Percentiles rank a stretch among this genome's conserved stretches.
These are phyloP conservation scores for Elsinoe fawcettii DNA, from an alignment of 2,329 filamentous ascomycete species.

Conservation along the genomic window DNA sequence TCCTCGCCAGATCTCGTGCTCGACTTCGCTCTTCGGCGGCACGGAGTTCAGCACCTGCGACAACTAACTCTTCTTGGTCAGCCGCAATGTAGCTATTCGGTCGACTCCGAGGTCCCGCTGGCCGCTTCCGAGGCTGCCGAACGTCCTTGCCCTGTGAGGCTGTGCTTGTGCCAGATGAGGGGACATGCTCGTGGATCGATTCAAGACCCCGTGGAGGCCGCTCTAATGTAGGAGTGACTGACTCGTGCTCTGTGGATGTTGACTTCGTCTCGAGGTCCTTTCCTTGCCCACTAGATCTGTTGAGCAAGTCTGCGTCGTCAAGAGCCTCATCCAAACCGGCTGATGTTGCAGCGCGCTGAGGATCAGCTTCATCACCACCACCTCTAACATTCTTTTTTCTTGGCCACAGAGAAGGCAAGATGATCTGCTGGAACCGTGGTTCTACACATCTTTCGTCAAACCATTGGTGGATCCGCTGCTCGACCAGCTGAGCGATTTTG, in stretches of 20 bases:
- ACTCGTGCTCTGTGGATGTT: not conserved
- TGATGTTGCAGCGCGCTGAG: conserved; percentile 28
- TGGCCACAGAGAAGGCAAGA: conserved; percentile 74
- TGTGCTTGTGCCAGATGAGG: not conserved
- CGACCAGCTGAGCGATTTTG: conserved; percentile 78
- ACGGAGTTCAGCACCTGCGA: conserved; percentile 17
- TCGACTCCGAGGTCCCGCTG: not conserved
- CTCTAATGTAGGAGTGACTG: conserved; percentile 9
- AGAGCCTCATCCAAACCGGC: conserved; percentile 11
- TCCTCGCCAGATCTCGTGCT: conserved; percentile 14
- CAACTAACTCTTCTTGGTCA: conserved; percentile 15
- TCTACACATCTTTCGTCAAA: conserved; percentile 83
- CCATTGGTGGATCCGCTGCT: conserved; percentile 73
- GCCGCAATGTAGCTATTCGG: conserved; percentile 10
- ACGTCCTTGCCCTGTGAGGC: conserved; percentile 4
- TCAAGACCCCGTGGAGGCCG: conserved; percentile 2
- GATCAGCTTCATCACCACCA: conserved; percentile 51
- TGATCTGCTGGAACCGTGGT: conserved; percentile 79
- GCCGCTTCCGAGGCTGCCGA: not conserved
- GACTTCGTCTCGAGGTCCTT: conserved; percentile 3
- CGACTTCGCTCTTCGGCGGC: conserved; percentile 18
- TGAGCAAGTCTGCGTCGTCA: conserved; percentile 10
- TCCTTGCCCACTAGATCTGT: not conserved
- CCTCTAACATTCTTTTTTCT: conserved; percentile 75
- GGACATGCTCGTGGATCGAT: not conserved